Evolutionary conservation across 805 yeast genomes (phyloP).

Genomic region (Candida vartiovaarae): DNA sequence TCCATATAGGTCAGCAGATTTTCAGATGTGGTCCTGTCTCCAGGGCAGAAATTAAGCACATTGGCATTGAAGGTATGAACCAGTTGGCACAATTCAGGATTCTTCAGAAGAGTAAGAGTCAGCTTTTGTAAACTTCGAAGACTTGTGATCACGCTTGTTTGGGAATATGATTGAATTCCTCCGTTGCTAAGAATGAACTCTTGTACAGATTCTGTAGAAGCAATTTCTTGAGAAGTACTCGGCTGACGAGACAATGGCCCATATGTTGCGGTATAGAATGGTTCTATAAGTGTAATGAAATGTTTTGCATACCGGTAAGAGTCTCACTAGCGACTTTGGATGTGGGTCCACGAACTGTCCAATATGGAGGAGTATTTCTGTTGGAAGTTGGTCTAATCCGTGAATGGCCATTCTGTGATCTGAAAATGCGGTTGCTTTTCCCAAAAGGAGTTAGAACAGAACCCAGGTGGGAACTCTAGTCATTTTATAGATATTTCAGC

Average conservation of each 20-base stretch:
- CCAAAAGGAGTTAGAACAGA: too few relatives aligned
- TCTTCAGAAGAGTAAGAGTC: conserved; percentile 1
- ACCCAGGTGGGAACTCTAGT: too few relatives aligned
- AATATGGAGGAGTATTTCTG: conserved; percentile 8
- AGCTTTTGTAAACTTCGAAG: conserved; percentile 1
- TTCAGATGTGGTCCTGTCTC: conserved; percentile 2
- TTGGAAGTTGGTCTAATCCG: conserved; percentile 4
- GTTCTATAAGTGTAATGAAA: conserved; percentile 7
- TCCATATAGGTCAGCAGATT: conserved; percentile 1
- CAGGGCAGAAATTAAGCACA: conserved; percentile 7
- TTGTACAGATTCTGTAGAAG: conserved; percentile 1
- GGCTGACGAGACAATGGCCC: conserved; percentile 11
- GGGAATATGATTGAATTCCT: not conserved
- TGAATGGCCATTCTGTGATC: too few relatives aligned
- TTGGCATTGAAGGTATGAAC: conserved; percentile 1
- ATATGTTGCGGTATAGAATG: conserved; percentile 9
- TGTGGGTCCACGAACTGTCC: conserved; percentile 3
- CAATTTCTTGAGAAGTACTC: not conserved
- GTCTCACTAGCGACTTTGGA: conserved; percentile 2
- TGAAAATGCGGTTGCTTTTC: too few relatives aligned
- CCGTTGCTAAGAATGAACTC: not conserved
- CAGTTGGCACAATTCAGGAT: conserved; percentile 1
- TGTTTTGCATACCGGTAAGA: conserved; percentile 9
- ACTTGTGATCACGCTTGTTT: conserved; percentile 6
- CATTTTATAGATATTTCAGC: too few relatives aligned